Evolutionary conservation across 139 green algal genomes (phyloP).

Genomic region (Astrephomene gubernaculifera): DNA sequence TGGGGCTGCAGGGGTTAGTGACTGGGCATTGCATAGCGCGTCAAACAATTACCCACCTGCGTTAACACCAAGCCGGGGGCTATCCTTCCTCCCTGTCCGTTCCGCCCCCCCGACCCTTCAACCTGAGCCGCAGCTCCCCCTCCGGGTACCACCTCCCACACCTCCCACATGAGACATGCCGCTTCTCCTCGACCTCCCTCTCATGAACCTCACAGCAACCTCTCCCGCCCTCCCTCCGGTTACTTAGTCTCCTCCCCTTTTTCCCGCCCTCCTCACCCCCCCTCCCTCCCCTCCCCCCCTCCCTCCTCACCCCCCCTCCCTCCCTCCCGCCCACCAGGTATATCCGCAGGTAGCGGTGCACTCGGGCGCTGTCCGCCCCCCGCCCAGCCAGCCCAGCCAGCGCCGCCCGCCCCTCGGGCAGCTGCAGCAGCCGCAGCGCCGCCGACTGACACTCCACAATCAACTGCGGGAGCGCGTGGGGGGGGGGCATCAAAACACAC

Average conservation of each 20-base stretch:
- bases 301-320: background rate
- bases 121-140: no score
- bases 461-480: background rate
- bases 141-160: background rate
- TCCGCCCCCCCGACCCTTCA: no score
- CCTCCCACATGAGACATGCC: background rate
- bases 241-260: no score
- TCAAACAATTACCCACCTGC: no score
- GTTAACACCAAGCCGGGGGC: no score
- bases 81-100: no score
- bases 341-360: background rate
- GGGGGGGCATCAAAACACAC: no score
- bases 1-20: background rate
- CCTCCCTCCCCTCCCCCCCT: background rate
- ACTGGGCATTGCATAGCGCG: background rate
- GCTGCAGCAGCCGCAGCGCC: background rate
- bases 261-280: no score
- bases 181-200: background rate
- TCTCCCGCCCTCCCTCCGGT: background rate
- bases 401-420: conserved; percentile 5
- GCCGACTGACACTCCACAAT: background rate
- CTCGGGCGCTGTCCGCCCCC: background rate
- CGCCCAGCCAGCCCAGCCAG: conserved; percentile 14
- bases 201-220: background rate
- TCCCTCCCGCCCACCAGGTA: conserved; percentile 1